These are phyloP conservation scores for Schizothecium vesticola DNA, from an alignment of 495 filamentous ascomycete species.

Conservation along the genomic window DNA sequence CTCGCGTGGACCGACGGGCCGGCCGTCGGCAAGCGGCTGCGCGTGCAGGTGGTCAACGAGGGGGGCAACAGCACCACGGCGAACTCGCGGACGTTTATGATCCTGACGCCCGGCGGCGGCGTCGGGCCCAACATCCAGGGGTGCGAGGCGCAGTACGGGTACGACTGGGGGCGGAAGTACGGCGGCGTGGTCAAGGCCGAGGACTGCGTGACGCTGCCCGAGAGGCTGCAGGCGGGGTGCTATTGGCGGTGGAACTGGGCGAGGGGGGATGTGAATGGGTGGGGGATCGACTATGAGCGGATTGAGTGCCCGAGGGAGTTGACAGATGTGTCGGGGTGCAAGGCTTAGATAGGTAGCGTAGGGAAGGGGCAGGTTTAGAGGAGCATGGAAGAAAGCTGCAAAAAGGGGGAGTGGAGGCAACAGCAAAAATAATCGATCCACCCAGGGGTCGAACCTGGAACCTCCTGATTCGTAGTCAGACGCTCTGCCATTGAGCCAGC, in stretches of 20 bases:
- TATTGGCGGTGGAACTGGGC: conserved; percentile 22
- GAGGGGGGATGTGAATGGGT: conserved; percentile 16
- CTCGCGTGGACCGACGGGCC: conserved; percentile 12
- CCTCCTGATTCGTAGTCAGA: conserved; percentile 7
- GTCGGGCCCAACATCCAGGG: conserved; percentile 14
- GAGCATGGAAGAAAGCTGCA: no score
- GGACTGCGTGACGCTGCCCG: conserved; percentile 18
- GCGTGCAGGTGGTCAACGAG: conserved; percentile 19
- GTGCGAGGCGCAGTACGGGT: conserved; percentile 15
- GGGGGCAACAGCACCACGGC: conserved; percentile 5
- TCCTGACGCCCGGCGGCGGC: conserved; percentile 18
- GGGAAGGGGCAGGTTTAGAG: no score
- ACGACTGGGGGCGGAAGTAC: conserved; percentile 20
- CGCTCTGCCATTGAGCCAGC: not conserved
- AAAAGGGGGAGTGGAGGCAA: not conserved
- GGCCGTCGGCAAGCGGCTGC: conserved; percentile 11
- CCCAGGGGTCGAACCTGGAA: conserved; percentile 8
- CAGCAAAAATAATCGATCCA: conserved; percentile 4
- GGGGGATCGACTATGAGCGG: conserved; percentile 9
- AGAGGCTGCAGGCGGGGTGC: conserved; percentile 18
- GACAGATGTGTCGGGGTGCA: conserved; percentile 13
- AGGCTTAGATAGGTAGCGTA: no score
- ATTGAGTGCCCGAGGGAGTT: conserved; percentile 15
- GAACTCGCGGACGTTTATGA: conserved; percentile 9
- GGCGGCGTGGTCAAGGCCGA: conserved; percentile 19